Percentiles rank a stretch among this genome's conserved stretches.
Evolutionary conservation across 2,329 filamentous ascomycete genomes (phyloP).

Genomic region (Cytospora piceae): DNA sequence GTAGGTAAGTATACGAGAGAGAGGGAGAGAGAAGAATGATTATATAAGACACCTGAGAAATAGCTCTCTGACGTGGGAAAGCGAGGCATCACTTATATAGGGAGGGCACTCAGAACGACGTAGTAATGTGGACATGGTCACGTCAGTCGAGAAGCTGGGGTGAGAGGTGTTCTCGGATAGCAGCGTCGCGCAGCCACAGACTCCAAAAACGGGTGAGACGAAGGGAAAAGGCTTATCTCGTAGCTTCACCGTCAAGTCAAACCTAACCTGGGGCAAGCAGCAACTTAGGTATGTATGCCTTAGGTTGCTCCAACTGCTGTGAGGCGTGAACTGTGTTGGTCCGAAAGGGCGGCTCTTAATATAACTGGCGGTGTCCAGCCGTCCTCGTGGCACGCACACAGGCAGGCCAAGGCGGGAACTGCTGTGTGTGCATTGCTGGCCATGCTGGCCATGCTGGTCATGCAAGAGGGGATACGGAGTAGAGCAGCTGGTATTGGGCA

Average conservation of each 20-base stretch:
- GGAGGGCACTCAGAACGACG: neutral
- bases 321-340: neutral
- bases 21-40: neutral
- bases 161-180: neutral
- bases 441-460: neutral
- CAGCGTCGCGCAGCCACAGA: neutral
- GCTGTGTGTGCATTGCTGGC: neutral
- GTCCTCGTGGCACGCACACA: slow-evolving; percentile 1
- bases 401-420: neutral
- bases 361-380: neutral
- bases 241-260: neutral
- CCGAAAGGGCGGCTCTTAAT: neutral
- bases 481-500: neutral
- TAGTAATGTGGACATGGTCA: neutral
- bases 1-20: neutral
- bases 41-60: neutral
- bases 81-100: neutral
- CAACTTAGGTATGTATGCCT: neutral
- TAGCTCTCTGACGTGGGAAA: neutral
- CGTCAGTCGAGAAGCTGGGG: neutral
- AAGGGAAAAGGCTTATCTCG: neutral
- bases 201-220: neutral
- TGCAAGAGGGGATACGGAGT: neutral
- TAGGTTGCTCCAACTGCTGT: neutral
- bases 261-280: neutral